Evolutionary conservation across 192 early-diverging fungal genomes (phyloP).

Genomic region (Coemansia sp.): DNA sequence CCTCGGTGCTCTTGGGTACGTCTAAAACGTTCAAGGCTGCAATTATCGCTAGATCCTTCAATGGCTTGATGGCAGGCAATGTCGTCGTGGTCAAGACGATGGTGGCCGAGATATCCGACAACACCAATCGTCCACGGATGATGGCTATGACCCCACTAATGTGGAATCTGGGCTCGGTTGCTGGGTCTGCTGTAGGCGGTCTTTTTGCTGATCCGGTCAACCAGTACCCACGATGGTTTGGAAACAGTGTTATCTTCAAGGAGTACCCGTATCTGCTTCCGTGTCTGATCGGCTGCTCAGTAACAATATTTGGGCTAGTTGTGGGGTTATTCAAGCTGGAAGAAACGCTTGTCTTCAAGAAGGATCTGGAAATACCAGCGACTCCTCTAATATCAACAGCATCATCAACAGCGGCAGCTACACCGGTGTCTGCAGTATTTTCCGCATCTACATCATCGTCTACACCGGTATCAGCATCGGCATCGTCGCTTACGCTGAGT

Average conservation of each 20-base stretch:
- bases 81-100: constrained; percentile 79
- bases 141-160: constrained; percentile 73
- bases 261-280: constrained; percentile 81
- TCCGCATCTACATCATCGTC: no score
- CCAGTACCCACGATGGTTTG: constrained; percentile 64
- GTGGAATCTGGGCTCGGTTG: constrained; percentile 64
- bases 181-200: constrained; percentile 76
- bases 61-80: constrained; percentile 72
- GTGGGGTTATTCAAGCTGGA: constrained; percentile 65
- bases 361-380: constrained; percentile 1
- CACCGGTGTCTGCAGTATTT: no score
- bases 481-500: no score
- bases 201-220: constrained; percentile 72
- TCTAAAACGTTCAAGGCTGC: constrained; percentile 61
- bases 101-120: constrained; percentile 81
- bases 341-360: constrained; percentile 49
- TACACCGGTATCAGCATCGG: no score
- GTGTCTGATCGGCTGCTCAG: constrained; percentile 65
- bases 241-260: constrained; percentile 58
- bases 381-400: not conserved
- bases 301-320: constrained; percentile 63
- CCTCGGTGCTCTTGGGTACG: constrained; percentile 69
- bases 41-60: constrained; percentile 58
- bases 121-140: constrained; percentile 71
- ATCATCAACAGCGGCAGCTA: constrained; percentile 5